Base-by-base conservation (phyloP, 805 yeast species). In the Tetrapisispora arboricola region DNA sequence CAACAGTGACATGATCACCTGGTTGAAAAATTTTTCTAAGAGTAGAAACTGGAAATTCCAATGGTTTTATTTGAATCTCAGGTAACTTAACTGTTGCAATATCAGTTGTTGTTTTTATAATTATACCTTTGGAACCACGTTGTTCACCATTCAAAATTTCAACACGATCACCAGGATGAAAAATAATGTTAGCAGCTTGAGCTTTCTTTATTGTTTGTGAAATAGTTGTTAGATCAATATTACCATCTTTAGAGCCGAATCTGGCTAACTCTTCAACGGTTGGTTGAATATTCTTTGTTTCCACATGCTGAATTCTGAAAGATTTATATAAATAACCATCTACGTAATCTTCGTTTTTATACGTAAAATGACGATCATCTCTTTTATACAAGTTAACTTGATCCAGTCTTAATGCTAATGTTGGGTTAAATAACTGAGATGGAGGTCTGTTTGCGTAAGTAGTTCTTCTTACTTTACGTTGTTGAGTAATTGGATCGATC, bases 1-100 rank as follows among this genome's bases (percentile, higher is more conserved):
- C 74, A 25, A 90, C 92, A 43, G 94, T 80, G 18, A 92, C 95
- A 60, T 92, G 96, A 61, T 90, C 97, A 71, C 98, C 98, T 32
- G 85, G 78, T 40, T 73, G 65, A 63, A 90, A 90, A 41, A 84
- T 77, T 60, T 92, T 92, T 58, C 96, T 76, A 55, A 92, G 69
- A 47, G 85, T 80, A 33, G 75, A 72, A 3, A 81, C 73, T 26
- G 96, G 96, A 38, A 88, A 81, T 44, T 92, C 94, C 49, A 88
- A 71, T 50, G 71, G 68, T 40, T 70, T 61, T 27, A 64, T 53
- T 12, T 71, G 70, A 48, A 76, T 79, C 44, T 73, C 70, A 53
- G 59, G 71, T 62, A 60, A 64, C 43, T 60, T 65, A 5, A 76
- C 65, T 9, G 76, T 62, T 19, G 75, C 76, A 42, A 75, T 70